Conservation (phyloP, 805 yeast species). For the Hyphopichia homilentoma region DNA sequence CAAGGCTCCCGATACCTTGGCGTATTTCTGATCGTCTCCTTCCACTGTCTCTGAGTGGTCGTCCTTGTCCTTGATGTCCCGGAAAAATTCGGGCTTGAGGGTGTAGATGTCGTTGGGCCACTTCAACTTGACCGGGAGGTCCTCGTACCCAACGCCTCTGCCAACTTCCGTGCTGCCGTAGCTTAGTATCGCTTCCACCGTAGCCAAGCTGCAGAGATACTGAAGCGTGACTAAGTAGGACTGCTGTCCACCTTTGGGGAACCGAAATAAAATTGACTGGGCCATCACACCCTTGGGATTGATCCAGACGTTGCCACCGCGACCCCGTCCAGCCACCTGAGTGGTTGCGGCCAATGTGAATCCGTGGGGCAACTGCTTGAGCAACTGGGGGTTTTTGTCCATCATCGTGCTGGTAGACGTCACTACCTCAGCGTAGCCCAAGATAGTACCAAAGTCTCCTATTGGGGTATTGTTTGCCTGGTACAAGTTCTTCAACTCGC, state of each 20-base stretch:
- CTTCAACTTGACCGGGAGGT: constrained; percentile 75
- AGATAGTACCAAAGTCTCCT: constrained; percentile 54
- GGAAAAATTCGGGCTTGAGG: constrained; percentile 56
- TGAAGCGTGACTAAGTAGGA: constrained; percentile 78
- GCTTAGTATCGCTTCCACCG: constrained; percentile 68
- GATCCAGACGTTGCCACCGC: constrained; percentile 95
- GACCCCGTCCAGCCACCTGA: constrained; percentile 88
- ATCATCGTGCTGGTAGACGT: constrained; percentile 82
- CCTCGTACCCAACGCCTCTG: constrained; percentile 54
- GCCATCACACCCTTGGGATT: constrained; percentile 93
- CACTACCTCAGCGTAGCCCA: constrained; percentile 82
- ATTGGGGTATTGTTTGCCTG: constrained; percentile 7
- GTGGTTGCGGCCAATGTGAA: constrained; percentile 67
- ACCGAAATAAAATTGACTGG: constrained; percentile 62
- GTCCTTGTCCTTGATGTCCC: constrained; percentile 24
- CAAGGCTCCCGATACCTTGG: constrained; percentile 79
- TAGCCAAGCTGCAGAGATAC: constrained; percentile 78
- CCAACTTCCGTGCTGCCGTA: constrained; percentile 44
- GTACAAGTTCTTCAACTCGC: constrained; percentile 29
- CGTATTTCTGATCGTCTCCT: constrained; percentile 61
- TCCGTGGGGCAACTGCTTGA: constrained; percentile 67
- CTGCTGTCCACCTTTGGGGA: constrained; percentile 44
- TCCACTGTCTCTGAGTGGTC: constrained; percentile 35
- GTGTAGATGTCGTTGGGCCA: constrained; percentile 97
- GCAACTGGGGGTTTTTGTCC: constrained; percentile 63